Evolutionary conservation across 345 rosid genomes (phyloP).

Genomic region (Rubroshorea leprosula): DNA sequence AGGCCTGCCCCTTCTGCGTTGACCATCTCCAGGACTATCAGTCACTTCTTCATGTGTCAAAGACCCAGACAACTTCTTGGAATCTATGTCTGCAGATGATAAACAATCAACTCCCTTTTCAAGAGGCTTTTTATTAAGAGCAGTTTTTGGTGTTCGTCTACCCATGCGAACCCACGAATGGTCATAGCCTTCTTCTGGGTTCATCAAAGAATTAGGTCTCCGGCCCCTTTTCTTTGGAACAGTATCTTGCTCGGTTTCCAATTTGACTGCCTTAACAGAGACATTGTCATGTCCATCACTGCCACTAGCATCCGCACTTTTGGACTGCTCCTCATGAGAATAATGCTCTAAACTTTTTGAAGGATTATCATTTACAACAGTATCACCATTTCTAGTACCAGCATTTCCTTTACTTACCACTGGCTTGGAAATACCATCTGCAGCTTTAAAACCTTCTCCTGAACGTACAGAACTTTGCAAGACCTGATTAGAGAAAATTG

Average conservation of each 20-base stretch:
- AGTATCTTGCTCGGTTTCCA: constrained; percentile 31
- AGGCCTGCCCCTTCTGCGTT: constrained; percentile 27
- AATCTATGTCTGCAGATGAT: constrained; percentile 15
- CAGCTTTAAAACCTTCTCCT: constrained; percentile 20
- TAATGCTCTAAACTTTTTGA: constrained; percentile 20
- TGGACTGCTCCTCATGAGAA: constrained; percentile 13
- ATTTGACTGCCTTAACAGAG: constrained; percentile 21
- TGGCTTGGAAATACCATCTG: constrained; percentile 22
- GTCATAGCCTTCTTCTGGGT: constrained; percentile 61
- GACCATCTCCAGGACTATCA: constrained; percentile 18
- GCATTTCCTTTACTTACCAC: constrained; percentile 24
- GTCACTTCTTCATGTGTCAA: constrained; percentile 5
- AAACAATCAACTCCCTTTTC: constrained; percentile 23
- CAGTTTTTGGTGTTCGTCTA: constrained; percentile 24
- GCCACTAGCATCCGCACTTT: constrained; percentile 11
- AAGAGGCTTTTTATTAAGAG: constrained; percentile 25
- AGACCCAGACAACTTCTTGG: constrained; percentile 25
- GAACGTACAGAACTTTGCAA: constrained; percentile 13
- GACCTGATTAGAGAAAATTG: constrained; percentile 22
- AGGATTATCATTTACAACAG: constrained; percentile 11
- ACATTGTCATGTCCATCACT: constrained; percentile 18
- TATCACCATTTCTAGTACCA: constrained; percentile 15
- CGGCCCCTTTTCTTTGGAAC: constrained; percentile 48
- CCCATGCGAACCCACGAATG: constrained; percentile 36
- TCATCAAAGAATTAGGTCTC: constrained; percentile 61